Conservation (phyloP, 495 filamentous ascomycete species). For the Viridothelium virens region DNA sequence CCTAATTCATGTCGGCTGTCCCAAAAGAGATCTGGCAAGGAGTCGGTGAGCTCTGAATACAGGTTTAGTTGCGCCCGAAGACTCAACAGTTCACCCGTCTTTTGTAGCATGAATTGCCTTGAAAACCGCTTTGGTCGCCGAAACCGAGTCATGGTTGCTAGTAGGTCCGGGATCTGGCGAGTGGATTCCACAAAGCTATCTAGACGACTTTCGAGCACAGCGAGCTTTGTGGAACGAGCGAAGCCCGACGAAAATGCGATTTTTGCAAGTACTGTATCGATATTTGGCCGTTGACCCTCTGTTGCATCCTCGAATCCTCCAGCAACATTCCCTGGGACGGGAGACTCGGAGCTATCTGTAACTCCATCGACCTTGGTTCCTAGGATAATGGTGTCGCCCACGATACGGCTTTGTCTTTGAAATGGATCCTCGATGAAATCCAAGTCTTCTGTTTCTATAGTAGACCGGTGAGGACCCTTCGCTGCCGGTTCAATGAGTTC, state of each 20-base stretch:
- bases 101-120: constrained; percentile 73
- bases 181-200: constrained; percentile 78
- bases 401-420: constrained; percentile 68
- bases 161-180: constrained; percentile 61
- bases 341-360: constrained; percentile 18
- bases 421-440: constrained; percentile 73
- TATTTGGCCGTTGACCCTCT: constrained; percentile 32
- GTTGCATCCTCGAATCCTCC: not conserved
- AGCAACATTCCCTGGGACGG: constrained; percentile 26
- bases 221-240: constrained; percentile 91
- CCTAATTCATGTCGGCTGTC: constrained; percentile 76
- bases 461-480: constrained; percentile 59
- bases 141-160: constrained; percentile 56
- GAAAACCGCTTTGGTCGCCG: constrained; percentile 47
- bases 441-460: constrained; percentile 77
- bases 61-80: constrained; percentile 91
- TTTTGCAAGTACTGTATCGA: constrained; percentile 80
- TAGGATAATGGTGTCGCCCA: constrained; percentile 81
- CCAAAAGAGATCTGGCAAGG: constrained; percentile 94
- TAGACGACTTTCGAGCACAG: constrained; percentile 81
- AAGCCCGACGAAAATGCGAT: constrained; percentile 94
- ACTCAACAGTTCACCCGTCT: constrained; percentile 86
- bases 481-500: constrained; percentile 69
- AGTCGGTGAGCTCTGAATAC: constrained; percentile 93
- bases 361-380: constrained; percentile 54